phyloP scores from a whole-genome alignment of 169 alveolate genomes.

The Hammondia hammondi region DNA sequence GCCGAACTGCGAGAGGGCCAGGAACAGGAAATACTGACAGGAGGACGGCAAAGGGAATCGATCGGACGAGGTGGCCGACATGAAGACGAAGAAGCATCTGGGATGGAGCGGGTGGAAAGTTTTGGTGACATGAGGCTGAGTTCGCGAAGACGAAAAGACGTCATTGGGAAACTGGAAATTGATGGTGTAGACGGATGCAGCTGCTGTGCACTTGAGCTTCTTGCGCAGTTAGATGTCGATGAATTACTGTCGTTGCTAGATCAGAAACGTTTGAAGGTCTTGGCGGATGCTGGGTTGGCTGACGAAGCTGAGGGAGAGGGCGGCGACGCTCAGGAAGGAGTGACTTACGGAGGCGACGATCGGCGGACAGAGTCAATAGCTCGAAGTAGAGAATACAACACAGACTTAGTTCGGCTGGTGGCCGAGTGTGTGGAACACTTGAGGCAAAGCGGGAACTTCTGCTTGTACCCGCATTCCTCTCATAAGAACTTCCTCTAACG shows the following conservation, averaged over 20 bases:
- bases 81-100: too few species aligned
- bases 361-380: neutral
- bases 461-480: neutral
- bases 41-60: too few species aligned
- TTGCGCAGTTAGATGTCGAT: neutral
- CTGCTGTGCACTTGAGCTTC: neutral
- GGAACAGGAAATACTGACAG: too few species aligned
- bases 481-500: neutral
- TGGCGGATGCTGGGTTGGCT: neutral
- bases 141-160: neutral
- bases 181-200: conserved; percentile 1
- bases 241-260: neutral
- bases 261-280: neutral
- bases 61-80: too few species aligned
- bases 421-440: neutral
- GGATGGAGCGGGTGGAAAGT: too few species aligned
- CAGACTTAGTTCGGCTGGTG: neutral
- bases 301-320: neutral
- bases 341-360: neutral
- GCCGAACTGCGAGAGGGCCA: too few species aligned
- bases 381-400: neutral
- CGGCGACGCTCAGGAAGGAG: neutral
- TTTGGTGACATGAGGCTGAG: neutral
- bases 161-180: neutral
- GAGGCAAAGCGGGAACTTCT: neutral